These are phyloP conservation scores for Talaromyces adpressus DNA, from an alignment of 495 filamentous ascomycete species.

Conservation along the genomic window DNA sequence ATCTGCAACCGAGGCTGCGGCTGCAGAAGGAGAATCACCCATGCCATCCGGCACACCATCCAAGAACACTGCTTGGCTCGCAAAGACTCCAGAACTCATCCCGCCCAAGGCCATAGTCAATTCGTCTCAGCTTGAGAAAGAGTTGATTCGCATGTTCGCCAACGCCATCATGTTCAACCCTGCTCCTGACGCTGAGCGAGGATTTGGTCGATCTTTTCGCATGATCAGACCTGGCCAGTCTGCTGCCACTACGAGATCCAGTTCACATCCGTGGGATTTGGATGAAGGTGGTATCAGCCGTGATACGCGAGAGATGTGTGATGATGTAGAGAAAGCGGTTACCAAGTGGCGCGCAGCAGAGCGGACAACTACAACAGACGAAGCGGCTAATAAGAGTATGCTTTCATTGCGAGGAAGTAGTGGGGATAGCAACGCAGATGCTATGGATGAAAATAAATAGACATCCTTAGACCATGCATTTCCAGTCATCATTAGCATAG, in stretches of 20 bases:
- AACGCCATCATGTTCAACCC: conserved; percentile 98
- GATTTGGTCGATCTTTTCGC: conserved; percentile 56
- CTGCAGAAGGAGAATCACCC: conserved; percentile 39
- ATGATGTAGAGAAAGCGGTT: conserved; percentile 60
- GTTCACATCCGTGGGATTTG: conserved; percentile 41
- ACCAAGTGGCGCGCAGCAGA: conserved; percentile 55
- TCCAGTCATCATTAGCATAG: background rate
- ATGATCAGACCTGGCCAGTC: conserved; percentile 31
- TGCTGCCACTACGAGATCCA: conserved; percentile 31
- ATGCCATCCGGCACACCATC: conserved; percentile 25
- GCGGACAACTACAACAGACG: conserved; percentile 29
- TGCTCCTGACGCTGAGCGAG: conserved; percentile 51
- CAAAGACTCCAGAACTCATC: conserved; percentile 63
- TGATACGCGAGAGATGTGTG: conserved; percentile 75
- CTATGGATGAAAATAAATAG: conserved; percentile 21
- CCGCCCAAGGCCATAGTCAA: conserved; percentile 92
- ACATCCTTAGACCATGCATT: background rate
- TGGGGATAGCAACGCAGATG: conserved; percentile 37
- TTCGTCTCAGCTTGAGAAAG: conserved; percentile 86
- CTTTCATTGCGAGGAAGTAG: conserved; percentile 35
- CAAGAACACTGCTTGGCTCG: conserved; percentile 44
- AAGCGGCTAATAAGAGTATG: conserved; percentile 31
- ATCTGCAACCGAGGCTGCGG: conserved; percentile 47
- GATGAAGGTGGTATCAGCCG: conserved; percentile 78
- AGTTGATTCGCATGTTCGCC: conserved; percentile 94